Evolutionary conservation across 2,329 filamentous ascomycete genomes (phyloP), one percentile per base, ranked within the genome.

Genomic region (Berkeleyomyces rouxiae): DNA sequence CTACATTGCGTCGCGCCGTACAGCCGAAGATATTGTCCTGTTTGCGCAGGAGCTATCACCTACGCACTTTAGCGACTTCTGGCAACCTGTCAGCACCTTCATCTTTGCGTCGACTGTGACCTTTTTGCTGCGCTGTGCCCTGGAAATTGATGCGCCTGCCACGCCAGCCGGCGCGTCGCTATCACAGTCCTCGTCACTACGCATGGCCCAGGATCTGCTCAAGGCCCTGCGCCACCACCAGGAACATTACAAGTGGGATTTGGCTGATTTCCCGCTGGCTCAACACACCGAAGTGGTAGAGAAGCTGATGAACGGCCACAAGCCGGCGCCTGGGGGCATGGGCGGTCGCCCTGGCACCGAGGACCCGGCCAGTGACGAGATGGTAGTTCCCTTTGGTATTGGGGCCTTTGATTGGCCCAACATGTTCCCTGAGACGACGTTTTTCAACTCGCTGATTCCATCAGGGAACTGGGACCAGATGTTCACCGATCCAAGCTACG

Each of bases 181-280:
- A 0, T 70, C 70, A 2, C 70, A 73, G 46, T 74, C 73, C 57
- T 68, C 67, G 5, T 75, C 76, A 0, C 68, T 79, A 7, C 69
- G 70, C n/a, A 72, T 78, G 61, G 76, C 77, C 0, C 71, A 69
- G 4, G 73, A 75, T 23, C 70, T 80, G 9, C 68, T 79, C 2
- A 65, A 66, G 2, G 68, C 72, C 1, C 69, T 81, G 11, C 71
- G 70, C 10, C 65, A 66, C 0, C 76, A 79, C 53, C 73, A 72
- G 1, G 70, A 74, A 16, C 68, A 70, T 4, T 70, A 69, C 51
- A 70, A 67, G 0, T 81, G 79, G 79, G 78, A 81, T 64, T 68
- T 81, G 0, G 78, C 73, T 0, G 77, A 80, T 58, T 72, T 78
- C 3, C 80, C 78, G 64, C 68, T 81, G 1, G 71, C 73, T 0